Conservation (phyloP, 208 protist species). For the Wallacemonas sp. region DNA sequence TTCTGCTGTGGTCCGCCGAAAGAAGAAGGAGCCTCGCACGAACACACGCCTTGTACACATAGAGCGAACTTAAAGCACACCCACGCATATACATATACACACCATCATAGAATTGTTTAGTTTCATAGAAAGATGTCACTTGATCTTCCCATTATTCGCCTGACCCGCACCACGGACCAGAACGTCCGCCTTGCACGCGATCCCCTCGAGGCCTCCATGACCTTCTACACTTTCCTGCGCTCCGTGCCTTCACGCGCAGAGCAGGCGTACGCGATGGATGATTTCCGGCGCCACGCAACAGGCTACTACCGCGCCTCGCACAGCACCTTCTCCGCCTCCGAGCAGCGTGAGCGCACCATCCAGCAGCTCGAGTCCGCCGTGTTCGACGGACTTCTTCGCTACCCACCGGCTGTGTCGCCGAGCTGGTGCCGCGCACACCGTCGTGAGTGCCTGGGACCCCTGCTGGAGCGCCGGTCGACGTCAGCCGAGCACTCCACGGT, state of each 20-base stretch:
- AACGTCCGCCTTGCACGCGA: slow-evolving; percentile 52
- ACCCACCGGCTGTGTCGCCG: slow-evolving; percentile 48
- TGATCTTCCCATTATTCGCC: slow-evolving; percentile 68
- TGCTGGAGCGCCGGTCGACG: neutral
- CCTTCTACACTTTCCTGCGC: slow-evolving; percentile 83
- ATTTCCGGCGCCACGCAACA: slow-evolving; percentile 50
- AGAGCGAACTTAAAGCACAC: neutral
- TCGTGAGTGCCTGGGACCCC: neutral
- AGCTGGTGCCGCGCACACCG: slow-evolving; percentile 22
- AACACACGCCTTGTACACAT: no score
- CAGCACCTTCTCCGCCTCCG: neutral
- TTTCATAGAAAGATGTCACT: neutral
- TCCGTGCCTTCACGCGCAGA: slow-evolving; percentile 57
- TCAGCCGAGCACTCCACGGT: neutral
- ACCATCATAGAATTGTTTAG: neutral
- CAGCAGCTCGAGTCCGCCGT: slow-evolving; percentile 47
- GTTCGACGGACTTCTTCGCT: slow-evolving; percentile 43
- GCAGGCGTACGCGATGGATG: slow-evolving; percentile 43
- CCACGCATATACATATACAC: neutral
- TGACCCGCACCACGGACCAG: slow-evolving; percentile 42
- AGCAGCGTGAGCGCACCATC: slow-evolving; percentile 20
- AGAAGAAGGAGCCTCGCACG: neutral
- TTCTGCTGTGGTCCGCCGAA: no score
- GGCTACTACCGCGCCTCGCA: slow-evolving; percentile 17
- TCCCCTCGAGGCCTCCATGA: slow-evolving; percentile 49